phyloP scores from a whole-genome alignment of 2,329 filamentous ascomycete species.

The Lasiodiplodia sp. region DNA sequence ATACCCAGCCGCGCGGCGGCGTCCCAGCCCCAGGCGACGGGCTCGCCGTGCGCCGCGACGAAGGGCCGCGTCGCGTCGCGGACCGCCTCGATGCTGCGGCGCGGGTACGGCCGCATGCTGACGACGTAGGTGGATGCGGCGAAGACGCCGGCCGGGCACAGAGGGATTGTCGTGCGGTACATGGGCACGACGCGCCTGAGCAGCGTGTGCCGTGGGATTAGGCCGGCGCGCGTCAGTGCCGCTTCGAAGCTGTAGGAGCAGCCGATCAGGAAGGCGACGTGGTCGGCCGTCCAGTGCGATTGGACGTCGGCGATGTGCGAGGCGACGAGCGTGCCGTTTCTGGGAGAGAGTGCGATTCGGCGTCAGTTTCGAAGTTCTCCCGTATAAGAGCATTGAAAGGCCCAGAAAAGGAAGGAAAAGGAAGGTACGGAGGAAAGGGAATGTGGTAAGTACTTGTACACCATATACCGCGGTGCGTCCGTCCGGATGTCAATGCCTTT shows the following conservation, averaged over 20 bases:
- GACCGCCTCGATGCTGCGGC: conserved; percentile 59
- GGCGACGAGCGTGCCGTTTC: conserved; percentile 36
- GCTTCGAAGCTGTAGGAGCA: conserved; percentile 71
- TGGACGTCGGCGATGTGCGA: conserved; percentile 54
- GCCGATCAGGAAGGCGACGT: conserved; percentile 69
- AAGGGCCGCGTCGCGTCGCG: conserved; percentile 64
- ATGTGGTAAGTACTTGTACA: conserved; percentile 59
- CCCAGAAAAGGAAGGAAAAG: not conserved
- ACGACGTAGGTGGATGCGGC: conserved; percentile 63
- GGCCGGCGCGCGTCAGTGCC: conserved; percentile 59
- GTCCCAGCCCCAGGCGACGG: conserved; percentile 71
- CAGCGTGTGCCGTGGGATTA: conserved; percentile 60
- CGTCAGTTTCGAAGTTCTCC: not conserved
- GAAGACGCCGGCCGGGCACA: conserved; percentile 67
- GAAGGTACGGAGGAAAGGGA: too few relatives aligned
- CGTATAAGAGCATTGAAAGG: not conserved
- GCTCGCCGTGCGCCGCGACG: conserved; percentile 67
- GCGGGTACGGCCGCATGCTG: conserved; percentile 67
- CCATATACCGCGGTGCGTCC: conserved; percentile 65
- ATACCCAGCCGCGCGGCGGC: conserved; percentile 62
- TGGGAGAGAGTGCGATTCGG: not conserved
- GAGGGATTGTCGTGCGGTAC: conserved; percentile 65
- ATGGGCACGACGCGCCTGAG: conserved; percentile 64
- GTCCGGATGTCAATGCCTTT: conserved; percentile 62
- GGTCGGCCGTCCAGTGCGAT: conserved; percentile 63